Percentiles rank a stretch among this genome's conserved stretches.
phyloP scores from a whole-genome alignment of 208 protist genomes.

The Crithidia thermophila region DNA sequence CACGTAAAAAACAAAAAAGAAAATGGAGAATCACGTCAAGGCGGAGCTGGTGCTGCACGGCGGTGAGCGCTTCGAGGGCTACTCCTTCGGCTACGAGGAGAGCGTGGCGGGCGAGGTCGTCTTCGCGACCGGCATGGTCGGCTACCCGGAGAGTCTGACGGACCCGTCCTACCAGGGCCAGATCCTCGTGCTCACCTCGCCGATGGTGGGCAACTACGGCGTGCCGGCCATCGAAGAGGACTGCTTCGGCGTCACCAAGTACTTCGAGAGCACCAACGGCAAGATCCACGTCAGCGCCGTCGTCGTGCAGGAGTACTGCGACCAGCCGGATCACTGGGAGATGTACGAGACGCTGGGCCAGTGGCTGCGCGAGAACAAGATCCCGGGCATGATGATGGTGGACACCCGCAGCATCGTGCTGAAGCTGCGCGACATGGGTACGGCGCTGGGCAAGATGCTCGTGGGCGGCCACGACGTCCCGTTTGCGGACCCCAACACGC shows the following conservation, averaged over 20 bases:
- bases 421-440: slow-evolving; percentile 95
- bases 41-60: slow-evolving; percentile 94
- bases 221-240: slow-evolving; percentile 91
- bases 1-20: background rate
- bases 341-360: slow-evolving; percentile 73
- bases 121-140: slow-evolving; percentile 96
- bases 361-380: slow-evolving; percentile 94
- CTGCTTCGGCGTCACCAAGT: slow-evolving; percentile 93
- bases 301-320: slow-evolving; percentile 95
- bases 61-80: slow-evolving; percentile 93
- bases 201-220: slow-evolving; percentile 98
- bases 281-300: slow-evolving; percentile 92
- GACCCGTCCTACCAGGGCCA: slow-evolving; percentile 98
- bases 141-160: slow-evolving; percentile 94
- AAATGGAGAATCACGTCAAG: slow-evolving; percentile 42
- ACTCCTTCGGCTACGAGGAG: slow-evolving; percentile 96
- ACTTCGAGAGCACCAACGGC: slow-evolving; percentile 95
- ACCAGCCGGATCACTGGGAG: slow-evolving; percentile 96
- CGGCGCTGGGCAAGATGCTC: slow-evolving; percentile 92
- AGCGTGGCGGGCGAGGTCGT: slow-evolving; percentile 91
- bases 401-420: slow-evolving; percentile 98
- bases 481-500: slow-evolving; percentile 94
- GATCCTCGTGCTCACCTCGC: slow-evolving; percentile 98
- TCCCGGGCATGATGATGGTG: slow-evolving; percentile 97
- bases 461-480: slow-evolving; percentile 71